phyloP scores from a whole-genome alignment of 495 filamentous ascomycete species.

The Aspergillus sparsus region DNA sequence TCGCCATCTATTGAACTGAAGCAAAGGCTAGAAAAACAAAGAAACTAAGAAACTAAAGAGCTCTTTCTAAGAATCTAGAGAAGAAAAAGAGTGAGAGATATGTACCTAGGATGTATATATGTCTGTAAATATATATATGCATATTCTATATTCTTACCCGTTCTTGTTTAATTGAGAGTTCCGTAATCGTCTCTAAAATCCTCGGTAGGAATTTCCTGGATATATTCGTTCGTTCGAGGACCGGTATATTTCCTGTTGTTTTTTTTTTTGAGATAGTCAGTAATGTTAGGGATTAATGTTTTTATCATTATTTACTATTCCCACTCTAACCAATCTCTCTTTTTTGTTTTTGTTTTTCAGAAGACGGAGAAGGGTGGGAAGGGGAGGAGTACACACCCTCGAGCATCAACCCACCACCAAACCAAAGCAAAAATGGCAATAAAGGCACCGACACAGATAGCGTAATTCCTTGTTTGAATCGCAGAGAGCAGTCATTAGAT shows the following conservation, averaged over 20 bases:
- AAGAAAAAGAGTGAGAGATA: too few species aligned
- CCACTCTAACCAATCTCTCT: not conserved
- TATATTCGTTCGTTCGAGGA: constrained; percentile 54
- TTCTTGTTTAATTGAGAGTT: constrained; percentile 18
- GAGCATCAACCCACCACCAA: constrained; percentile 67
- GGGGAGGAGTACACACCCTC: constrained; percentile 50
- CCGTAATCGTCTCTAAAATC: constrained; percentile 32
- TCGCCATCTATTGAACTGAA: too few species aligned
- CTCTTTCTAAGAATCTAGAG: not conserved
- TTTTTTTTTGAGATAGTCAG: not conserved
- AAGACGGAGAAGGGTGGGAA: not conserved
- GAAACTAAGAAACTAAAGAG: not conserved
- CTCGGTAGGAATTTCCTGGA: constrained; percentile 39
- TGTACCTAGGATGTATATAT: too few species aligned
- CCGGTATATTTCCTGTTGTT: constrained; percentile 53
- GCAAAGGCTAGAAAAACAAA: not conserved
- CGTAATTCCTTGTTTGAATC: constrained; percentile 58
- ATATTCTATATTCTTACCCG: not conserved
- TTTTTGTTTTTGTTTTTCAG: too few species aligned
- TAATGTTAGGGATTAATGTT: too few species aligned
- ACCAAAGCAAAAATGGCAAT: constrained; percentile 61
- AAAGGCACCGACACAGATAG: constrained; percentile 62
- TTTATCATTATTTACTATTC: not conserved
- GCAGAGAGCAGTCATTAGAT: too few species aligned
- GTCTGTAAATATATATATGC: not conserved